Conservation (phyloP, 1,139 yeast genomes). For the Pichia sp. region DNA sequence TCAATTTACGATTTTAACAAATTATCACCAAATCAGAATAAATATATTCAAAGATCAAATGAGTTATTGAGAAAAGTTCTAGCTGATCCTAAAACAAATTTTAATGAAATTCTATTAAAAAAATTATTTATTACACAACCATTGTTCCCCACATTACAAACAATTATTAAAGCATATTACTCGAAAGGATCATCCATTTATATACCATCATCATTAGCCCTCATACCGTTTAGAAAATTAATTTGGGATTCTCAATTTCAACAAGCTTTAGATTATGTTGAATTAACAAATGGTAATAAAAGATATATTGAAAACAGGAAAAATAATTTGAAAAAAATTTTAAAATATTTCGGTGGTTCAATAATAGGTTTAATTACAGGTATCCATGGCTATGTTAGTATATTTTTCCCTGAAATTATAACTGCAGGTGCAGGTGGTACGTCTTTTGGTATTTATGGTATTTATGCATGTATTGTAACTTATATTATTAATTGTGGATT, state of each 20-base stretch:
- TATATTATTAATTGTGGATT: constrained; percentile 59
- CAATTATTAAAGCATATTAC: constrained; percentile 29
- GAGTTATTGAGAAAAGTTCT: constrained; percentile 13
- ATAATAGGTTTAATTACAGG: constrained; percentile 30
- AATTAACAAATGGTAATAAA: constrained; percentile 54
- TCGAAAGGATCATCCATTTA: constrained; percentile 31
- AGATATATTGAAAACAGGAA: constrained; percentile 38
- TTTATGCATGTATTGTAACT: constrained; percentile 58
- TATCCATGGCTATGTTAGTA: constrained; percentile 33
- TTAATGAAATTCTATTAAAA: constrained; percentile 12
- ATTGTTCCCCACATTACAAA: constrained; percentile 17
- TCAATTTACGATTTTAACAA: constrained; percentile 20
- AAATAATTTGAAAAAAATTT: constrained; percentile 20
- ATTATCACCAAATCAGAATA: constrained; percentile 18
- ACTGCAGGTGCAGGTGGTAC: constrained; percentile 29
- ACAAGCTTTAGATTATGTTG: constrained; percentile 52
- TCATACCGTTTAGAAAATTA: constrained; percentile 57
- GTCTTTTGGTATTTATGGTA: constrained; percentile 37
- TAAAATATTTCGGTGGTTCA: constrained; percentile 33
- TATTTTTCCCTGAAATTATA: constrained; percentile 29
- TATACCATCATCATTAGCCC: constrained; percentile 42
- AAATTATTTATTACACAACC: constrained; percentile 15
- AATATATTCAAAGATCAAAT: constrained; percentile 19
- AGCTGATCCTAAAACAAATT: constrained; percentile 5
- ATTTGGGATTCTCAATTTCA: constrained; percentile 55